Evolutionary conservation across 306 rosid genomes (phyloP).

Genomic region (Canavalia ensiformis): DNA sequence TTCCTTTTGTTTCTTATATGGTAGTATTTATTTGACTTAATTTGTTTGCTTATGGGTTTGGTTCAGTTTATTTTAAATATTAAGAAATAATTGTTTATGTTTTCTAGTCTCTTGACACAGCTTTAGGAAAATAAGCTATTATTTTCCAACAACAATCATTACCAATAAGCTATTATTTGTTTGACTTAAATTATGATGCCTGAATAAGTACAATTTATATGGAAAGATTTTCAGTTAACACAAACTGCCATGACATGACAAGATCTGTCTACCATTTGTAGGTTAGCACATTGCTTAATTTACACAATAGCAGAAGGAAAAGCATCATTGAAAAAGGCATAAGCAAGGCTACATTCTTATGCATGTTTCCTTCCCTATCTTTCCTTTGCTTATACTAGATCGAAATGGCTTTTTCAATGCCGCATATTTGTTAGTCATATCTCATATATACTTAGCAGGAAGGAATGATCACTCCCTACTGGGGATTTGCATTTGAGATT

Average conservation of each 20-base stretch:
- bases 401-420: background rate
- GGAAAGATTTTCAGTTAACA: constrained; percentile 3
- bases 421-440: background rate
- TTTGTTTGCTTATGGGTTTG: constrained; percentile 27
- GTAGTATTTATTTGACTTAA: constrained; percentile 10
- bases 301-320: constrained; percentile 7
- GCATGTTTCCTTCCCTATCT: background rate
- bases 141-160: too few relatives aligned
- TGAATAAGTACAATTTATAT: background rate
- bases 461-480: background rate
- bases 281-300: background rate
- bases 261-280: background rate
- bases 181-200: background rate
- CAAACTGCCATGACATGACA: background rate
- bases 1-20: background rate
- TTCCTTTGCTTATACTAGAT: background rate
- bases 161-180: background rate
- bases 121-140: too few relatives aligned
- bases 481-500: background rate
- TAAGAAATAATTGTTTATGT: too few relatives aligned
- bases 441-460: background rate
- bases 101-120: too few relatives aligned
- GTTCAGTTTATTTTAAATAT: too few relatives aligned
- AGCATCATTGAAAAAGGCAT: background rate
- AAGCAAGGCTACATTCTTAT: constrained; percentile 1